phyloP scores from a whole-genome alignment of 441 rosid genomes.

The Erodium chrysanthum region DNA sequence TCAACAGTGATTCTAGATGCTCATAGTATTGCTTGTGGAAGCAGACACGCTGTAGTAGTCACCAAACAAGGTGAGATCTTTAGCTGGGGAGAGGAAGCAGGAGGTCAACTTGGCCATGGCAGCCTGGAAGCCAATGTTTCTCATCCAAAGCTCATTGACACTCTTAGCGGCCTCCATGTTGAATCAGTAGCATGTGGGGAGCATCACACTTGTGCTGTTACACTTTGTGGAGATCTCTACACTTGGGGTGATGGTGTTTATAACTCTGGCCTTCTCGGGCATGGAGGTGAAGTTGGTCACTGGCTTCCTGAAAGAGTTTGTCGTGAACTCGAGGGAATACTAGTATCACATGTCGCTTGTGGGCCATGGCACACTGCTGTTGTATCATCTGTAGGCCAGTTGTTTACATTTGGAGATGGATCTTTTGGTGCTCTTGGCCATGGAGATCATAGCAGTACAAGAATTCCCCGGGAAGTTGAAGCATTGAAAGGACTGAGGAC shows the following conservation, averaged over 20 bases:
- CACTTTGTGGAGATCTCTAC: slow-evolving; percentile 91
- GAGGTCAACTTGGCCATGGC: slow-evolving; percentile 91
- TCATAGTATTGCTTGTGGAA: slow-evolving; percentile 87
- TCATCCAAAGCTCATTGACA: slow-evolving; percentile 75
- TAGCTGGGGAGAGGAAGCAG: slow-evolving; percentile 93
- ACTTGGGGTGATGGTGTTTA: slow-evolving; percentile 85
- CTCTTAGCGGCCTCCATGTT: slow-evolving; percentile 62
- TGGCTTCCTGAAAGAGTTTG: slow-evolving; percentile 81
- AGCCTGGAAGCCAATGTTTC: slow-evolving; percentile 68
- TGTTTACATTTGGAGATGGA: slow-evolving; percentile 96
- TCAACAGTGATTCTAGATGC: slow-evolving; percentile 87
- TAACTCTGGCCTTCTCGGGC: slow-evolving; percentile 86
- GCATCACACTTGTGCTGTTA: slow-evolving; percentile 84
- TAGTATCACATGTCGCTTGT: slow-evolving; percentile 76
- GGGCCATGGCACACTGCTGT: slow-evolving; percentile 97
- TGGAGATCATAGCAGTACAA: slow-evolving; percentile 66
- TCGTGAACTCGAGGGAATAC: slow-evolving; percentile 81
- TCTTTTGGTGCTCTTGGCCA: slow-evolving; percentile 93
- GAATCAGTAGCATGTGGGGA: slow-evolving; percentile 93
- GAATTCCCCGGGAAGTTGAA: slow-evolving; percentile 77
- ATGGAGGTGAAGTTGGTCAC: slow-evolving; percentile 84
- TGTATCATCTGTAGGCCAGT: slow-evolving; percentile 79
- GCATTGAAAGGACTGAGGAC: slow-evolving; percentile 84
- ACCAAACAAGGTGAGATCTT: slow-evolving; percentile 87
- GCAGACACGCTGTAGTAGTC: slow-evolving; percentile 77